Percentiles rank a stretch among this genome's conserved stretches.
These are phyloP conservation scores for Climacium dendroides DNA, from an alignment of 225 moss, liverwort and hornwort species.

Conservation along the genomic window DNA sequence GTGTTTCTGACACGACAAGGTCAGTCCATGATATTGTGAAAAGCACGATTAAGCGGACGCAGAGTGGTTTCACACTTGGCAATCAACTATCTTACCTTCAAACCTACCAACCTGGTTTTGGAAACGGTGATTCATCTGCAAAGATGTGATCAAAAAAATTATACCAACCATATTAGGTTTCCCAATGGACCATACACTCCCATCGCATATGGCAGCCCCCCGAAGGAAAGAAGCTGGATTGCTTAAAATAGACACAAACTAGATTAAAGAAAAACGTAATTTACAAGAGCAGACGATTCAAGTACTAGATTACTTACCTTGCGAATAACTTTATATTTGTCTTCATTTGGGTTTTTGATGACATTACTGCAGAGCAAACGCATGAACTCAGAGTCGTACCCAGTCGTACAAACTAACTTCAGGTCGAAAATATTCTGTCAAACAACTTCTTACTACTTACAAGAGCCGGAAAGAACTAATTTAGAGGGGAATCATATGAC, in stretches of 20 bases:
- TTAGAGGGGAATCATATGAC: neutral
- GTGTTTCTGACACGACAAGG: neutral
- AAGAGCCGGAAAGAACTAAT: neutral
- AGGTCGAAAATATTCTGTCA: neutral
- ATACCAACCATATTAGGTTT: neutral
- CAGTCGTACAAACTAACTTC: neutral
- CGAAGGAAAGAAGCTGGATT: neutral
- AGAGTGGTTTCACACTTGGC: neutral
- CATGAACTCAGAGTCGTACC: neutral
- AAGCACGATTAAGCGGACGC: neutral
- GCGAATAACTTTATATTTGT: slow-evolving; percentile 27
- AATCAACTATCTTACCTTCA: slow-evolving; percentile 29
- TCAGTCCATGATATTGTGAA: neutral
- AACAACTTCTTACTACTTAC: neutral
- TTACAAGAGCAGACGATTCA: neutral
- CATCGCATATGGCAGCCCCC: neutral
- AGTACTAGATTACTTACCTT: slow-evolving; percentile 17
- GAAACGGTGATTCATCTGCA: slow-evolving; percentile 39
- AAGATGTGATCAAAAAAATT: neutral
- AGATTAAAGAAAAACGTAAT: neutral
- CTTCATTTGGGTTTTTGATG: slow-evolving; percentile 23
- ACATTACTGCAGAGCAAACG: slow-evolving; percentile 27
- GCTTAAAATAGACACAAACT: neutral
- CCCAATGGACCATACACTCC: neutral
- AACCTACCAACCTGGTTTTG: slow-evolving; percentile 27